Evolutionary conservation across 768 basidiomycete species (phyloP).

Genomic region (Sarcomyxa edulis): DNA sequence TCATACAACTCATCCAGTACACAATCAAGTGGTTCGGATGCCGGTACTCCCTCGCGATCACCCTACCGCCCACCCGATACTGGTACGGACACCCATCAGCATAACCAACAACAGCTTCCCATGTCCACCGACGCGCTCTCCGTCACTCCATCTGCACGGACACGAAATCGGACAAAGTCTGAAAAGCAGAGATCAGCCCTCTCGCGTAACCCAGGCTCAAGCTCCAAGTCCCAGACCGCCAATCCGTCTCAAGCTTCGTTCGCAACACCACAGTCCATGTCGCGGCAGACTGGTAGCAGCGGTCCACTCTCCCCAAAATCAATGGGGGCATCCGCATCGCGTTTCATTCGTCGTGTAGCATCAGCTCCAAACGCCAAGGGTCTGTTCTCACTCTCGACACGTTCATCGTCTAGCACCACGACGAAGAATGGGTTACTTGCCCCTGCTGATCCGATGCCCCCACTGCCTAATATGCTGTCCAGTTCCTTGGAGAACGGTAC

Average conservation of each 20-base stretch:
- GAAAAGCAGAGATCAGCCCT: constrained; percentile 33
- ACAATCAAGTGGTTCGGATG: constrained; percentile 68
- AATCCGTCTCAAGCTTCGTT: constrained; percentile 43
- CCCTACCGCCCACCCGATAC: constrained; percentile 14
- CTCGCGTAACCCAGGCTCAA: constrained; percentile 18
- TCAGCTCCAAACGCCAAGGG: constrained; percentile 96
- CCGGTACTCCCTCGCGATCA: constrained; percentile 20
- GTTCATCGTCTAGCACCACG: constrained; percentile 53
- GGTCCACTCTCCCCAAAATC: constrained; percentile 62
- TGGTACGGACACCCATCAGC: constrained; percentile 22
- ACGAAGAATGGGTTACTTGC: constrained; percentile 78
- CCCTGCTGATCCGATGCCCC: constrained; percentile 57
- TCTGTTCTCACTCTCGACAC: constrained; percentile 63
- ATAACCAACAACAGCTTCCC: constrained; percentile 20
- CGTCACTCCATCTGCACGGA: constrained; percentile 23
- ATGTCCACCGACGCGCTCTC: constrained; percentile 37
- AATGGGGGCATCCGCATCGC: constrained; percentile 70
- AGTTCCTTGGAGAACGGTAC: constrained; percentile 53
- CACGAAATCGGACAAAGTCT: constrained; percentile 38
- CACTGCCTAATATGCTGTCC: constrained; percentile 43
- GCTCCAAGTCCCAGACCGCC: constrained; percentile 34
- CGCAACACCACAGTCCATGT: constrained; percentile 30
- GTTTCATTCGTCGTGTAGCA: constrained; percentile 92
- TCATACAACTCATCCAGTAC: constrained; percentile 79
- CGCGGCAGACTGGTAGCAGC: constrained; percentile 41